phyloP scores from a whole-genome alignment of 345 rosid genomes.

The Limnanthes douglasii region DNA sequence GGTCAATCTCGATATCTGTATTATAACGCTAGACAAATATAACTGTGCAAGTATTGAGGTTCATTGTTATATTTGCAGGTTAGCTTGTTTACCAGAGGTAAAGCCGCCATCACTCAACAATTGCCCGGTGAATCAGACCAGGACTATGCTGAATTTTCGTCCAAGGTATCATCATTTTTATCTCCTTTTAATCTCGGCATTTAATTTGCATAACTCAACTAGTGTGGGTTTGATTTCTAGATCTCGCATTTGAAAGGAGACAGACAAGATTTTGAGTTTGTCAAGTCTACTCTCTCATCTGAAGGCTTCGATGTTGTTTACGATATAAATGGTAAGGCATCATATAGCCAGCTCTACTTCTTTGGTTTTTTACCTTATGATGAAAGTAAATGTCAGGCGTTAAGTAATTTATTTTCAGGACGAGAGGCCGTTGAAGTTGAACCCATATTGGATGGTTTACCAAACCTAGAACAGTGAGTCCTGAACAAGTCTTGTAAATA shows the following conservation, averaged over 20 bases:
- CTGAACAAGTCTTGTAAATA: too few species aligned
- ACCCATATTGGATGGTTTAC: constrained; percentile 85
- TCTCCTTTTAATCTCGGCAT: too few species aligned
- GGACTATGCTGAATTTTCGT: constrained; percentile 73
- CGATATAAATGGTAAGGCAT: constrained; percentile 65
- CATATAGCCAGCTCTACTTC: too few species aligned
- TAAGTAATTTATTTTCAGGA: constrained; percentile 27
- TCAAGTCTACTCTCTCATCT: constrained; percentile 87
- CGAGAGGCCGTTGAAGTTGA: constrained; percentile 85
- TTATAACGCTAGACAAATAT: too few species aligned
- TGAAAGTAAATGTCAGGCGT: too few species aligned
- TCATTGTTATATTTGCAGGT: constrained; percentile 34
- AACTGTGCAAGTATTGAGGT: too few species aligned
- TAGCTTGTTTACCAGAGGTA: constrained; percentile 88
- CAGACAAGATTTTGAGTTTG: constrained; percentile 86
- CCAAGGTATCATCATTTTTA: constrained; percentile 41
- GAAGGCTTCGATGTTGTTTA: constrained; percentile 90
- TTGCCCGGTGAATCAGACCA: constrained; percentile 84
- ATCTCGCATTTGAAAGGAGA: constrained; percentile 95
- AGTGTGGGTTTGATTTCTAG: constrained; percentile 24
- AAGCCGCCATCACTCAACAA: constrained; percentile 74
- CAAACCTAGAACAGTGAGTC: constrained; percentile 83
- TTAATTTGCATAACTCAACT: too few species aligned
- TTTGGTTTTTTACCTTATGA: not conserved
- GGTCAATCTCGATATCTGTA: too few species aligned